Evolutionary conservation across 805 yeast species (phyloP), one percentile per base, ranked within the genome.

Genomic region (Metschnikowia arizonensis): DNA sequence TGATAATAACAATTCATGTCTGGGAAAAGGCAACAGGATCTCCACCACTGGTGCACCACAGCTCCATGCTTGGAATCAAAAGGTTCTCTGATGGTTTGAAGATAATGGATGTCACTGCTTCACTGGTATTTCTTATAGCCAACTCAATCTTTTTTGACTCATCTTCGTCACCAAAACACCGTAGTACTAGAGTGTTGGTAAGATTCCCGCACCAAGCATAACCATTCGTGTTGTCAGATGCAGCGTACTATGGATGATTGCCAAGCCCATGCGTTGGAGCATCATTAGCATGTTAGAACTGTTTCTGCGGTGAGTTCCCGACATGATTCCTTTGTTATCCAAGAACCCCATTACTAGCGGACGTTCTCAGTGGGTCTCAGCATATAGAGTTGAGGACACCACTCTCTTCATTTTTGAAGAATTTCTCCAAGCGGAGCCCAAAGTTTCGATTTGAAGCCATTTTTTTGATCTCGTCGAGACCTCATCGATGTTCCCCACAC

Each of bases 391-490:
- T n/a, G n/a, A n/a, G n/a, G n/a, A n/a, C n/a, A n/a, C n/a, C n/a
- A n/a, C n/a, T n/a, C n/a, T n/a, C n/a, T n/a, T n/a, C n/a, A n/a
- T n/a, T n/a, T n/a, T n/a, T n/a, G n/a, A n/a, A n/a, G n/a, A n/a
- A 40, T 46, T 69, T 85, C 3, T 81, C 78, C n/a, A 64, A 57
- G 1, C 62, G 1, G 65, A 66, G 12, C 77, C 67, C 12, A 69
- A 57, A 9, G 73, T 57, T 0, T 73, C 71, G 36, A 85, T 76
- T 61, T 83, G 89, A 17, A 65, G 59, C 91, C 91, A 85, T 68
- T 39, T 62, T 67, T 50, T 72, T 70, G 58, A 82, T 85, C 35
- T 78, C 80, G 3, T 73, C 77, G 1, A 1, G 69, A 61, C 12
- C 54, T 45, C 48, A 86, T 62, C 0, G 70, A 62, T 0, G 85